These are phyloP conservation scores for Didymella segeticola DNA, from an alignment of 2,329 filamentous ascomycete species.

Conservation along the genomic window DNA sequence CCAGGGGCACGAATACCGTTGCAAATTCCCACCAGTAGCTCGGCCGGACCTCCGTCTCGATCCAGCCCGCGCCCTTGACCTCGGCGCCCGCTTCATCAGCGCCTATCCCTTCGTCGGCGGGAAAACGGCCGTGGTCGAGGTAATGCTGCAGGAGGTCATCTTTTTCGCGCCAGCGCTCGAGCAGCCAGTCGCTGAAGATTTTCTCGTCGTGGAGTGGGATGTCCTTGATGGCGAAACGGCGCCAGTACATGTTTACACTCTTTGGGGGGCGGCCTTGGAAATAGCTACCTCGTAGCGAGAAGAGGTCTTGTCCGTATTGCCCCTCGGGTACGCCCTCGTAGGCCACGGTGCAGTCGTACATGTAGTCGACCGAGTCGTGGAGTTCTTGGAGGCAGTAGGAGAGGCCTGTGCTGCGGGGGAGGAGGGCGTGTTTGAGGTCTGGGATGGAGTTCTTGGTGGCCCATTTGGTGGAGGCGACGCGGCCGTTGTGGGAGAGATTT, in stretches of 20 bases:
- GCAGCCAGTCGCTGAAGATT: slow-evolving; percentile 81
- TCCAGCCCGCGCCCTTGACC: slow-evolving; percentile 50
- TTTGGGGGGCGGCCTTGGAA: slow-evolving; percentile 88
- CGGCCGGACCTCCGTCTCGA: slow-evolving; percentile 56
- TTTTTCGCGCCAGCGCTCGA: slow-evolving; percentile 88
- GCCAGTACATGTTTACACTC: slow-evolving; percentile 96
- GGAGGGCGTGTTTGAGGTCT: slow-evolving; percentile 73
- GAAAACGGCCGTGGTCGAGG: slow-evolving; percentile 76
- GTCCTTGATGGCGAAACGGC: slow-evolving; percentile 78
- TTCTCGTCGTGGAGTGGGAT: slow-evolving; percentile 79
- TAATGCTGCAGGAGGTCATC: slow-evolving; percentile 86
- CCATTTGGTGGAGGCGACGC: slow-evolving; percentile 73
- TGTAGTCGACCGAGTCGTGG: slow-evolving; percentile 74
- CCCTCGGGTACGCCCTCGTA: slow-evolving; percentile 83
- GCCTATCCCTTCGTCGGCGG: slow-evolving; percentile 60
- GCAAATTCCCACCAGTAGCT: slow-evolving; percentile 50
- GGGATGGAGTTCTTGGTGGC: slow-evolving; percentile 74
- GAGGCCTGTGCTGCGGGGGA: slow-evolving; percentile 81
- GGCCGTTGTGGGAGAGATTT: slow-evolving; percentile 77
- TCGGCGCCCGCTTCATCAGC: slow-evolving; percentile 26
- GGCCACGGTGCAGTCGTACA: slow-evolving; percentile 93
- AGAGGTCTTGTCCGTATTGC: slow-evolving; percentile 84
- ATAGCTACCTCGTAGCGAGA: slow-evolving; percentile 84
- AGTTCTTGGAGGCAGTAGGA: slow-evolving; percentile 82
- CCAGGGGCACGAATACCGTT: slow-evolving; percentile 52